phyloP scores from a whole-genome alignment of 441 rosid species.

The Flueggea neowawraea region DNA sequence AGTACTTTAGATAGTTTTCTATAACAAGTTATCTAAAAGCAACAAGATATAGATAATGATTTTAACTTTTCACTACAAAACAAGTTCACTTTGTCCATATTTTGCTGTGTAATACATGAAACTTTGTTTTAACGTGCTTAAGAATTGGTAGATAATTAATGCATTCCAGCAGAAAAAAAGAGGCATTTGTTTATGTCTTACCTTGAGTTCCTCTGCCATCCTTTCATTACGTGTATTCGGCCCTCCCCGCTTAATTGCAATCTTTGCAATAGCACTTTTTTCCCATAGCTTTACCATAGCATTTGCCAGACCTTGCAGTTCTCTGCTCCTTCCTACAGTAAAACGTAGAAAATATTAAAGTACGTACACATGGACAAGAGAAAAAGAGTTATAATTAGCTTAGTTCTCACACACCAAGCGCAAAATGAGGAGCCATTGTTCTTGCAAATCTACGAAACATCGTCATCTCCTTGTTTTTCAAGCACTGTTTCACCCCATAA shows the following conservation, averaged over 20 bases:
- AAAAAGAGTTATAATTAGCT: neutral
- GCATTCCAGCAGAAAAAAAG: neutral
- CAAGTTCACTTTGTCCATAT: too few relatives aligned
- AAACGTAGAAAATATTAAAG: neutral
- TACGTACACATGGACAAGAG: slow-evolving; percentile 7
- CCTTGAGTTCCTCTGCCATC: slow-evolving; percentile 97
- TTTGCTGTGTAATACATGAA: neutral
- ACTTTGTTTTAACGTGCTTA: neutral
- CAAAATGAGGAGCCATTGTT: slow-evolving; percentile 81
- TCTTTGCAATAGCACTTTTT: slow-evolving; percentile 74
- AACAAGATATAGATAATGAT: too few relatives aligned
- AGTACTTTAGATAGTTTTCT: too few relatives aligned
- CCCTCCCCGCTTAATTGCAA: slow-evolving; percentile 89
- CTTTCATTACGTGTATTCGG: slow-evolving; percentile 78
- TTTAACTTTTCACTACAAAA: too few relatives aligned
- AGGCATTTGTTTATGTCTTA: slow-evolving; percentile 19
- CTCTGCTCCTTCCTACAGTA: slow-evolving; percentile 71
- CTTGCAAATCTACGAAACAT: slow-evolving; percentile 65
- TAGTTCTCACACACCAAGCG: slow-evolving; percentile 47
- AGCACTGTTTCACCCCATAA: slow-evolving; percentile 50
- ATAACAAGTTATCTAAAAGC: too few relatives aligned
- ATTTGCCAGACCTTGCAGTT: slow-evolving; percentile 79
- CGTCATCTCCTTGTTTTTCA: slow-evolving; percentile 63
- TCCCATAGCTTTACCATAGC: slow-evolving; percentile 91
- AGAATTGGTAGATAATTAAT: neutral